Conservation (phyloP, 75 land plant genomes). For the Sequoia sempervirens region DNA sequence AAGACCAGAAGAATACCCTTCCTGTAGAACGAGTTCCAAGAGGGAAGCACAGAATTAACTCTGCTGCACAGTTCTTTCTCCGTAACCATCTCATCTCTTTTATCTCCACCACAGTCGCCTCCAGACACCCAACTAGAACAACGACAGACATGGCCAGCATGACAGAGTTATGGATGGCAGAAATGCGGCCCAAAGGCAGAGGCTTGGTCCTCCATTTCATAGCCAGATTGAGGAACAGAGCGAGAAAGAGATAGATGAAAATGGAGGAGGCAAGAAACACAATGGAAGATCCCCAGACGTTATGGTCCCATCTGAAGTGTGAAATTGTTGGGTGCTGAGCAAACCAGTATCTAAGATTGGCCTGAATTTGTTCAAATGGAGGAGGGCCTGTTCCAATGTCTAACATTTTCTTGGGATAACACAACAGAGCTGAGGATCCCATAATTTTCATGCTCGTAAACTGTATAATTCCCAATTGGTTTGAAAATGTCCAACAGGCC, state of each 20-base stretch:
- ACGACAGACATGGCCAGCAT: constrained; percentile 43
- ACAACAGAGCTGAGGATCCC: too few species aligned
- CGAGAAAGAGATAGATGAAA: constrained; percentile 11
- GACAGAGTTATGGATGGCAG: constrained; percentile 58
- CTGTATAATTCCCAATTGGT: too few species aligned
- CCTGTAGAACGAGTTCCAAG: constrained; percentile 27
- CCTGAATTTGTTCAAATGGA: neutral
- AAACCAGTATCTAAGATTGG: constrained; percentile 19
- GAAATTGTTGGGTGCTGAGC: constrained; percentile 25
- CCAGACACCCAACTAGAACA: constrained; percentile 47
- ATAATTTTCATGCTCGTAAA: too few species aligned
- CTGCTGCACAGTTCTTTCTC: constrained; percentile 14
- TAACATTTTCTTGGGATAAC: neutral
- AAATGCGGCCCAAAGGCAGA: constrained; percentile 70
- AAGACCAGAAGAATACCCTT: constrained; percentile 46
- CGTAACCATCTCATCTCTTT: constrained; percentile 78
- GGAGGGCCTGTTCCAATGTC: neutral
- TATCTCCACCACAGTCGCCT: constrained; percentile 62
- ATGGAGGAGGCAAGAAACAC: constrained; percentile 18
- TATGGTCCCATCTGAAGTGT: constrained; percentile 25
- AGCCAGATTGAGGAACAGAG: constrained; percentile 10
- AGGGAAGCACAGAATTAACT: constrained; percentile 36
- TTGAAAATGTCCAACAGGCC: too few species aligned
- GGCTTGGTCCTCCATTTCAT: constrained; percentile 32
- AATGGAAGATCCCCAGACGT: constrained; percentile 18